These are phyloP conservation scores for Lasiodiplodia sp. DNA, from an alignment of 2,329 filamentous ascomycete genomes.

Conservation along the genomic window DNA sequence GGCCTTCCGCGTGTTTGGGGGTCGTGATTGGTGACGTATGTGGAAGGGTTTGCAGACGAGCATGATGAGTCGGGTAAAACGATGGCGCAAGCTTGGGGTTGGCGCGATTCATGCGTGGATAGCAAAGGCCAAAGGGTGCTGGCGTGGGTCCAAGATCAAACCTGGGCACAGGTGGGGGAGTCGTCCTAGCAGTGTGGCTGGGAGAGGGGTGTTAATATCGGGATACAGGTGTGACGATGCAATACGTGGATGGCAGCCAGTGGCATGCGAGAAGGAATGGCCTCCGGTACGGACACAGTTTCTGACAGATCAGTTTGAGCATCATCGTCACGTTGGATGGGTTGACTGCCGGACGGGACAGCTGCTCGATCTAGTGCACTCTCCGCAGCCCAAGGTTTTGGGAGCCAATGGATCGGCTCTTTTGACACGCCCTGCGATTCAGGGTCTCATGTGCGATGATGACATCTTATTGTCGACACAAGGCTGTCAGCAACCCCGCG, in stretches of 20 bases:
- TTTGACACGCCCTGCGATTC: slow-evolving; percentile 14
- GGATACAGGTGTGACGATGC: not conserved
- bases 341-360: slow-evolving; percentile 2
- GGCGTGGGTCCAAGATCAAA: not conserved
- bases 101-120: slow-evolving; percentile 7
- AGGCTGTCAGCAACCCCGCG: slow-evolving; percentile 6
- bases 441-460: slow-evolving; percentile 23
- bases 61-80: slow-evolving; percentile 8
- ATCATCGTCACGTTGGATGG: not conserved
- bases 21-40: slow-evolving; percentile 25
- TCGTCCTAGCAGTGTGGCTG: not conserved
- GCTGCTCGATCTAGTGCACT: not conserved
- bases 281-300: not conserved
- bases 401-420: not conserved
- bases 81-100: not conserved
- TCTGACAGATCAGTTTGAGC: slow-evolving; percentile 2
- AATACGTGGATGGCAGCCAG: not conserved
- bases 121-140: not conserved
- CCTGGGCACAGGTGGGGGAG: not conserved
- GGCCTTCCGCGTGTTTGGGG: slow-evolving; percentile 9
- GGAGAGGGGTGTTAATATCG: not conserved
- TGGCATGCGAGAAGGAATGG: not conserved
- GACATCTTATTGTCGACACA: slow-evolving; percentile 8
- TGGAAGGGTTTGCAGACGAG: slow-evolving; percentile 1
- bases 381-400: slow-evolving; percentile 15